Evolutionary conservation across 768 basidiomycete genomes (phyloP), one percentile per base, ranked within the genome.

Genomic region (Sarcodon sp.): DNA sequence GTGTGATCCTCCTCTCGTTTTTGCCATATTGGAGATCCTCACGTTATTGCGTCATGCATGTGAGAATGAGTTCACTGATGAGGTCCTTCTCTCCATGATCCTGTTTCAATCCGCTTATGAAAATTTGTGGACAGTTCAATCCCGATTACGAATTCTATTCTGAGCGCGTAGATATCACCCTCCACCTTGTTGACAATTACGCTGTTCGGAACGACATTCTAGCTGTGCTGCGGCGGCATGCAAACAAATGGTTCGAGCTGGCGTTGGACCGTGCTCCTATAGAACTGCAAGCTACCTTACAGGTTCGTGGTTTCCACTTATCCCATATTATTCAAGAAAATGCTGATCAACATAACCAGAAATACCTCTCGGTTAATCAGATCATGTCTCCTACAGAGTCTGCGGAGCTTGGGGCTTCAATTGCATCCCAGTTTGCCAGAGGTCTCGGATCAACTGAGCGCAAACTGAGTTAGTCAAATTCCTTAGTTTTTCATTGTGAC

Each of bases 51-150:
- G 91, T 50, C 76, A 80, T 44, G 81, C 90, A 0, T 90, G 88
- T 57, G 89, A 97, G 63, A 86, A 90, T 51, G 90, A 96, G 66
- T 90, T 80, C 55, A 67, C 77, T 3, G 90, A 97, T 64, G 94
- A 98, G 77, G 92, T 88, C 53, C 47, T 69, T 54, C 6, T 50
- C 27, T 50, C 21, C 6, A 32, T 27, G 27, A 21, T 13, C 38
- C 31, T 2, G 37, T 45, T 1, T 12, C 1, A 21, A 15, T n/a
- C 18, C 0, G 41, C 45, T 45, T 7, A 37, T 44, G 21, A 33
- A 37, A 10, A 44, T n/a, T 44, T 35, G 32, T 34, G 33, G 43
- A 1, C 53, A 96, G 92, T 96, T 87, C 63, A 92, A 94, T 53
- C 90, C 93, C 3, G 67, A 74, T 27, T 88, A 85, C 60, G 79